Evolutionary conservation across 1,284 basidiomycete genomes (phyloP), one percentile per base, ranked within the genome.

Genomic region (Afroboletus lepidellus): DNA sequence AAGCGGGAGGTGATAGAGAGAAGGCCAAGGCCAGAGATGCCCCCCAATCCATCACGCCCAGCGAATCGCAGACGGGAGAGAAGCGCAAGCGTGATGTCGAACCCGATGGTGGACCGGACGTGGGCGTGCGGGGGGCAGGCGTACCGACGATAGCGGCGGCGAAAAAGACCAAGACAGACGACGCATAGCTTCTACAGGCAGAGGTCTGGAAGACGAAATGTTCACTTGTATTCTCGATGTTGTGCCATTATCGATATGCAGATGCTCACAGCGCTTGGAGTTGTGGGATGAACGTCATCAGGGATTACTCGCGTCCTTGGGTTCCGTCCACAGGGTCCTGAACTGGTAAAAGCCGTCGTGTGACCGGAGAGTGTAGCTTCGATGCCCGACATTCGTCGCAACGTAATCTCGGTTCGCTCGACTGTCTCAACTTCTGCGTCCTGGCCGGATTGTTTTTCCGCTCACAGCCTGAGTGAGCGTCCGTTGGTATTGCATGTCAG

Each of bases 31-130:
- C 47, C 7, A 62, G 50, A 23, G 61, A 57, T 18, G 55, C 48
- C 7, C 56, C 57, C 11, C 58, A 57, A 1, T 50, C 47, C 2
- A 44, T 60, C 6, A 59, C 53, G 21, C 62, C 54, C 41, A 74
- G 68, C 30, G 72, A 74, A 30, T 65, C 66, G 23, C 69, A 74
- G 55, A 62, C 69, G 0, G 86, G 85, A 21, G 85, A 87, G 59
- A 90, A 90, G 73, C 74, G 87, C 55, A 90, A 89, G 67, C 79
- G 86, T 24, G 82, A 77, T 2, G 74, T 87, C 0, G 87, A 90
- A 63, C 86, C 86, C 1, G 87, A 89, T 60, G 87, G 87, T 57
- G 87, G 83, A 0, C 79, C 82, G 3, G 78, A 85, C 59, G 74
- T 77, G 24, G 87, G 87, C 13, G 64, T 81, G 9, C 77, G 87